Evolutionary conservation across 2,329 filamentous ascomycete genomes (phyloP), one percentile per base, ranked within the genome.

Genomic region (Nothopassalora personata): DNA sequence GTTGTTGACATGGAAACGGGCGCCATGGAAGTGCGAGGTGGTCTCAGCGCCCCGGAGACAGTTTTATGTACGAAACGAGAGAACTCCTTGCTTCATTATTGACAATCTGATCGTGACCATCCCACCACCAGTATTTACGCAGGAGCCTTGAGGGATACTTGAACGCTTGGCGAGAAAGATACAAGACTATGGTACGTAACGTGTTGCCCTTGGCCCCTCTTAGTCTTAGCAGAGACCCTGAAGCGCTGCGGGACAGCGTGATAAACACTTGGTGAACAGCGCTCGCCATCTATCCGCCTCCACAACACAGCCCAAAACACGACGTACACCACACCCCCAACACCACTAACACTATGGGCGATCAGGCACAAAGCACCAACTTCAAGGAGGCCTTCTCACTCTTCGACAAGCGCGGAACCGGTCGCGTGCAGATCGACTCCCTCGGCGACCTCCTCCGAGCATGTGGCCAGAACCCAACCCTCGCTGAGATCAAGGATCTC

Each of bases 341-440:
- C 19, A 8, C 47, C 10, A 34, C 49, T 51, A 51, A 51, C 49
- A 18, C 49, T 3, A 71, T 71, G 70, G 64, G 64, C 53, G 70
- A 71, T 52, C 83, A 87, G 84, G 83, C 84, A 74, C 85, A 85
- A 62, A 97, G 93, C 81, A 97, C 94, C 80, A 97, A 99, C 88
- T 99, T 97, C 90, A 97, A 97, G 83, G 94, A 99, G 87, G 94
- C 94, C 69, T 99, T 99, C 80, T 92, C 92, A 71, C 89, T 99
- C 76, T 99, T 97, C 83, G 94, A 99, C 84, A 97, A 97, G 87
- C 93, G 94, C 77, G 94, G 94, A 74, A 96, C 90, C 74, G 92
- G 93, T 73, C 92, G 92, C 70, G 94, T 97, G 68, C 79, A 89
- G 45, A 82, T 92, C 75, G 89, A 93, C 67, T 88, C 87, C 65